Evolutionary conservation across 495 filamentous ascomycete genomes (phyloP), one percentile per base, ranked within the genome.

Genomic region (Bacidia gigantensis): DNA sequence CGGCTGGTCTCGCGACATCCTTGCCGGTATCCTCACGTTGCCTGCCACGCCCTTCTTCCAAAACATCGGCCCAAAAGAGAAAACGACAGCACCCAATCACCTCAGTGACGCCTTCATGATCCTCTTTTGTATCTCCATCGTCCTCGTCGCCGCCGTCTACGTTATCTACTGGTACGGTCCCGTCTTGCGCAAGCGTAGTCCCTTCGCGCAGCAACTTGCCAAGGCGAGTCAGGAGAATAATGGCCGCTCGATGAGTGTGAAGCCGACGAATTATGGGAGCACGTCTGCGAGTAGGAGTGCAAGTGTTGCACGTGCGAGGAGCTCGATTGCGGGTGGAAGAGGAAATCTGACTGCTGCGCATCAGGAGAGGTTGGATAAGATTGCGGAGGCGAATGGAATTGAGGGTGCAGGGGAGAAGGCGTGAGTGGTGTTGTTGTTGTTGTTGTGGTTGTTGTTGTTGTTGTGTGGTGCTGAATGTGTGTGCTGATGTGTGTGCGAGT

Each of bases 101-200:
- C 64, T 89, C 17, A 73, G 82, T 60, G 76, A 80, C 54, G 83
- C 84, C 3, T 83, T 73, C 17, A 88, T 82, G 0, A 87, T 90
- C 57, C 75, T 92, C 14, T 73, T 78, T 62, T 75, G 70, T 58
- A 82, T 90, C 55, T 77, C 85, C 0, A 63, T 82, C 32, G 43
- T 84, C 2, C 71, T 90, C n/a, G 82, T 87, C 11, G 60, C 75
- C 22, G 78, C 84, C 5, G 80, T 89, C 21, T 90, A 87, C 58
- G 69, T 82, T 32, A 81, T 89, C 56, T 90, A 90, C 71, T 85
- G 72, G 71, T 77, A 82, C 49, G 87, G 87, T 0, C 84, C 84
- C 0, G 56, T 53, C 1, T 72, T 90, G 3, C 77, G 87, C 24
- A 75, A 76, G 60, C 73, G 80, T 1, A 86, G 82, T 14, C 77